Evolutionary conservation across 2,329 filamentous ascomycete species (phyloP).

Genomic region (Periconia sp.): DNA sequence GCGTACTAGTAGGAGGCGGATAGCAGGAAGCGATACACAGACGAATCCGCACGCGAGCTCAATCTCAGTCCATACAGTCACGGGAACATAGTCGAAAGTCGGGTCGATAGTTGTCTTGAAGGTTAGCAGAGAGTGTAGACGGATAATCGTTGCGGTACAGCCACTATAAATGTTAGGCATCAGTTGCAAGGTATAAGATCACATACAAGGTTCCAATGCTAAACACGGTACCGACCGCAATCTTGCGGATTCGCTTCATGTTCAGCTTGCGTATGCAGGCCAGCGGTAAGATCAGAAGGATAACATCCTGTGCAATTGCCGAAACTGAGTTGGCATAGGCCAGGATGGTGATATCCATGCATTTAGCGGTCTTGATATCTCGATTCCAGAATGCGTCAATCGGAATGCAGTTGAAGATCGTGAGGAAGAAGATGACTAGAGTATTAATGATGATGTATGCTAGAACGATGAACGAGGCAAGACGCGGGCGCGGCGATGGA

Average conservation of each 20-base stretch:
- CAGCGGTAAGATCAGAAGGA: conserved; percentile 30
- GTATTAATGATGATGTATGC: conserved; percentile 22
- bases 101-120: conserved; percentile 33
- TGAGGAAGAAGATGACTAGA: conserved; percentile 22
- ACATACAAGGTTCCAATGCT: conserved; percentile 29
- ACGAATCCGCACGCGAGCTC: conserved; percentile 30
- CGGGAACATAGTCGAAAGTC: conserved; percentile 33
- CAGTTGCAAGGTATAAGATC: neutral
- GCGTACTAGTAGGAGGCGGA: conserved; percentile 24
- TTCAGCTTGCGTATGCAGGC: conserved; percentile 27
- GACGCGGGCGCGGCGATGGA: conserved; percentile 18
- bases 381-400: conserved; percentile 34
- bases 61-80: conserved; percentile 31
- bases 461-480: conserved; percentile 22
- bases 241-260: conserved; percentile 25
- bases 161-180: conserved; percentile 10
- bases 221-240: conserved; percentile 34
- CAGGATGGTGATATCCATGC: conserved; percentile 24
- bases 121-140: conserved; percentile 24
- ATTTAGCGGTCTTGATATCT: conserved; percentile 25
- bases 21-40: conserved; percentile 31
- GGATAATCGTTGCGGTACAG: conserved; percentile 33
- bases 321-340: conserved; percentile 30
- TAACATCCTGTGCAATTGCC: conserved; percentile 32
- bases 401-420: conserved; percentile 31